Conservation (phyloP, 2,329 filamentous ascomycete genomes). For the Clonostachys chloroleuca region DNA sequence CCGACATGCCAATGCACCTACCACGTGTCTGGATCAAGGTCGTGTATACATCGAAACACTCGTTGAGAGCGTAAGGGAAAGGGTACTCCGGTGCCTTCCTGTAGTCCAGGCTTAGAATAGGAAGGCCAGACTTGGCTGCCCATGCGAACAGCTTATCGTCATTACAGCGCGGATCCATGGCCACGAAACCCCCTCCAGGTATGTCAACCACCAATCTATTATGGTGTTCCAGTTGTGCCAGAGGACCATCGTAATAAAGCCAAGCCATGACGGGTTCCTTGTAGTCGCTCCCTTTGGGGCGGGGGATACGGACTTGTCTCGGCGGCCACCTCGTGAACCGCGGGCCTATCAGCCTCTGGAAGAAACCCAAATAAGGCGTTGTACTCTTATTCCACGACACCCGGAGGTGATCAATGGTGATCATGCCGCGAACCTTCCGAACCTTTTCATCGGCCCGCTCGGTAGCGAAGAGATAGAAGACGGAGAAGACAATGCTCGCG, state of each 20-base stretch:
- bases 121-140: constrained; percentile 85
- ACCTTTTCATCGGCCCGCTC: constrained; percentile 97
- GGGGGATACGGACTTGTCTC: constrained; percentile 76
- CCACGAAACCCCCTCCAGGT: constrained; percentile 91
- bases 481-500: constrained; percentile 75
- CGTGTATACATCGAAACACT: constrained; percentile 42
- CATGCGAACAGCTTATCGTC: constrained; percentile 93
- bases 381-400: constrained; percentile 95
- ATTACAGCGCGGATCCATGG: constrained; percentile 91
- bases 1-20: constrained; percentile 38
- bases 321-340: constrained; percentile 78
- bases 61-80: constrained; percentile 42
- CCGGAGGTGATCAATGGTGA: constrained; percentile 88
- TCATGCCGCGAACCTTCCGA: constrained; percentile 76
- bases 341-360: constrained; percentile 71
- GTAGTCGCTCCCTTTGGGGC: constrained; percentile 77
- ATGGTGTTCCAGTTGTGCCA: constrained; percentile 72
- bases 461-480: constrained; percentile 89
- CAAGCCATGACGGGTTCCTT: constrained; percentile 78
- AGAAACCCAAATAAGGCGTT: constrained; percentile 74
- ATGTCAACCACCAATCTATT: constrained; percentile 81
- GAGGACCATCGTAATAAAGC: constrained; percentile 90
- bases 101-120: constrained; percentile 88
- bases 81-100: constrained; percentile 45
- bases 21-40: constrained; percentile 28